Evolutionary conservation across 2,329 filamentous ascomycete species (phyloP).

Genomic region (Fusarium azukiicola): DNA sequence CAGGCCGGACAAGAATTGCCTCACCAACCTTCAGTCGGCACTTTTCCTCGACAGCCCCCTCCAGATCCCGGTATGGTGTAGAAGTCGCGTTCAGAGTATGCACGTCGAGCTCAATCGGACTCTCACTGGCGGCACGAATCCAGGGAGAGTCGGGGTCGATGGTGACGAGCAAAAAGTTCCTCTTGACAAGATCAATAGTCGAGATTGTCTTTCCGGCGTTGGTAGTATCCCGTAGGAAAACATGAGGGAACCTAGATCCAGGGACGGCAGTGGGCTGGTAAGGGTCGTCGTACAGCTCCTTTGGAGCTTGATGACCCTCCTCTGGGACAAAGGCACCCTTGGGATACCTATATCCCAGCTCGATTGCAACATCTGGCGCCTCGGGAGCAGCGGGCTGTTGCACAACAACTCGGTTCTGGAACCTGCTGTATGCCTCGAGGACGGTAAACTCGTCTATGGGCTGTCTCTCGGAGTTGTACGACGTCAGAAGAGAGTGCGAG

Average conservation of each 20-base stretch:
- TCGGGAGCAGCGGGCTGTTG: neutral
- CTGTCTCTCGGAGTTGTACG: slow-evolving; percentile 4
- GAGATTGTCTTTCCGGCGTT: neutral
- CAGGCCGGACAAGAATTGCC: slow-evolving; percentile 1
- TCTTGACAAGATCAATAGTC: neutral
- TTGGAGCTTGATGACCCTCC: slow-evolving; percentile 8
- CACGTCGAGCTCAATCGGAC: neutral
- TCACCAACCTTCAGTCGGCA: neutral
- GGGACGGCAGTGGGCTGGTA: neutral
- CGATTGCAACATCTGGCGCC: neutral
- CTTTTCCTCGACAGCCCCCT: neutral
- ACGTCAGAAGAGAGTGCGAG: neutral
- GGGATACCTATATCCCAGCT: slow-evolving; percentile 7
- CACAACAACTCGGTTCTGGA: neutral
- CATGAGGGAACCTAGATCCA: slow-evolving; percentile 1
- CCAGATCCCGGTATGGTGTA: neutral
- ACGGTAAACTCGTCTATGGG: slow-evolving; percentile 1
- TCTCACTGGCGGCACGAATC: neutral
- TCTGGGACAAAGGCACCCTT: neutral
- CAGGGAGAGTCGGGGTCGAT: neutral
- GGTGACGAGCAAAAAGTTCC: slow-evolving; percentile 2
- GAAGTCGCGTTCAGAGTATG: neutral
- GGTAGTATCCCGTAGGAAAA: neutral
- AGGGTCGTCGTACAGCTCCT: slow-evolving; percentile 3
- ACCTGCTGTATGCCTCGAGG: neutral